These are phyloP conservation scores for Coniosporium uncinatum DNA, from an alignment of 2,329 filamentous ascomycete species.

Conservation along the genomic window DNA sequence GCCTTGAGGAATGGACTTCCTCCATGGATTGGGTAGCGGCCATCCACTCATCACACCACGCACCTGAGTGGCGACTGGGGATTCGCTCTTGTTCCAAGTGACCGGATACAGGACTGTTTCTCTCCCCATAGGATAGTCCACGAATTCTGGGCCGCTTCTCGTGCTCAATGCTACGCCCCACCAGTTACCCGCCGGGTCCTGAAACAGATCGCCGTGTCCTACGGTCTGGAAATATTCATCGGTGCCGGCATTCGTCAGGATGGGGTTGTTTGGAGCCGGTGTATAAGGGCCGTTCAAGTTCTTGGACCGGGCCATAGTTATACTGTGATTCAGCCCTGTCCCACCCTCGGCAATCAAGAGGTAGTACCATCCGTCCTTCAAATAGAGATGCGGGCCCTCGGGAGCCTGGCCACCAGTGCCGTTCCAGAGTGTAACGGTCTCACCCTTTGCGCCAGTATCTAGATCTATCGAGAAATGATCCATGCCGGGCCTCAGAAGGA, in stretches of 20 bases:
- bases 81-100: constrained; percentile 39
- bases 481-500: constrained; percentile 19
- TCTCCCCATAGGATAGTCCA: constrained; percentile 46
- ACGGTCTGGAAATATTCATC: constrained; percentile 41
- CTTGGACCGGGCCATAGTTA: constrained; percentile 27
- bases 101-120: constrained; percentile 45
- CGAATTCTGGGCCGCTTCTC: constrained; percentile 33
- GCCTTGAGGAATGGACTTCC: no score
- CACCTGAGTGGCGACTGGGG: constrained; percentile 20
- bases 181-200: constrained; percentile 44
- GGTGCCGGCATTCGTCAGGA: constrained; percentile 32
- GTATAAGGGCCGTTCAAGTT: constrained; percentile 35
- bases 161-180: constrained; percentile 44
- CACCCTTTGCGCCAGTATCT: constrained; percentile 18
- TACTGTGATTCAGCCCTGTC: constrained; percentile 30
- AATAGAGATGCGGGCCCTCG: constrained; percentile 30
- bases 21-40: constrained; percentile 25
- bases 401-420: constrained; percentile 23
- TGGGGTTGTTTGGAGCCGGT: constrained; percentile 28
- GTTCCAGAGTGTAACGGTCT: constrained; percentile 23
- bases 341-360: constrained; percentile 28
- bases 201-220: constrained; percentile 52
- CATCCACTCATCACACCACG: constrained; percentile 37
- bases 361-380: constrained; percentile 27
- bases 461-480: constrained; percentile 22